Evolutionary conservation across 495 filamentous ascomycete species (phyloP).

Genomic region (Aspergillus sclerotiicarbonarius): DNA sequence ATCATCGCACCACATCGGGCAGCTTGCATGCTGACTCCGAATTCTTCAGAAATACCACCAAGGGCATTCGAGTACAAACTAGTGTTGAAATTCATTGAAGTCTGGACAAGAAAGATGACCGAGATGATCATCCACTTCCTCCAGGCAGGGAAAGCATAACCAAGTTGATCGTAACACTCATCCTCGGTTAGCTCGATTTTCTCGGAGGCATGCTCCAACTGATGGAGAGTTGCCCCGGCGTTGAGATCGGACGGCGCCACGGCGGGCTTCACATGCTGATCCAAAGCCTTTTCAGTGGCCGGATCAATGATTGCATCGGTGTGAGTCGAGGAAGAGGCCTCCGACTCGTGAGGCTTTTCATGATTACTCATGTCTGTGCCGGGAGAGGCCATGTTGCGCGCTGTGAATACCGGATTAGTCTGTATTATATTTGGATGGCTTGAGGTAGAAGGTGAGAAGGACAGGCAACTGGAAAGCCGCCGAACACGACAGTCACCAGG

Average conservation of each 20-base stretch:
- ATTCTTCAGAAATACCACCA: constrained; percentile 48
- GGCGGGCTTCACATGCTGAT: constrained; percentile 16
- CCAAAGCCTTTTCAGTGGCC: constrained; percentile 26
- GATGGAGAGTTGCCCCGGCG: constrained; percentile 18
- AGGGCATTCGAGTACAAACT: constrained; percentile 56
- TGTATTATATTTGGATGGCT: neutral
- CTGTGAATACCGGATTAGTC: constrained; percentile 1
- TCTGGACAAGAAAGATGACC: constrained; percentile 58
- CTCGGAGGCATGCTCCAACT: constrained; percentile 31
- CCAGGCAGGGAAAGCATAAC: constrained; percentile 48
- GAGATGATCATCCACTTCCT: constrained; percentile 63
- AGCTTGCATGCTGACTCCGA: constrained; percentile 45
- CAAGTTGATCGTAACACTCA: constrained; percentile 57
- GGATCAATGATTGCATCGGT: constrained; percentile 26
- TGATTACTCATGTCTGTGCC: constrained; percentile 20
- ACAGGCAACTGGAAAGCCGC: neutral
- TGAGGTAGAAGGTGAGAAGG: neutral
- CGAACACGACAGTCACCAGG: too few species aligned
- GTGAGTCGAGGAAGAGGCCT: constrained; percentile 37
- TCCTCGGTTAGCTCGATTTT: constrained; percentile 52
- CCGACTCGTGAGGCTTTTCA: constrained; percentile 34
- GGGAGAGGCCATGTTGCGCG: constrained; percentile 16
- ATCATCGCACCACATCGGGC: constrained; percentile 57
- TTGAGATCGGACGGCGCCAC: constrained; percentile 9
- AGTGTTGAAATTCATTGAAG: constrained; percentile 60